Percentiles rank a stretch among this genome's conserved stretches.
Evolutionary conservation across 2,329 filamentous ascomycete genomes (phyloP).

Genomic region (Diplocarpon rosae): DNA sequence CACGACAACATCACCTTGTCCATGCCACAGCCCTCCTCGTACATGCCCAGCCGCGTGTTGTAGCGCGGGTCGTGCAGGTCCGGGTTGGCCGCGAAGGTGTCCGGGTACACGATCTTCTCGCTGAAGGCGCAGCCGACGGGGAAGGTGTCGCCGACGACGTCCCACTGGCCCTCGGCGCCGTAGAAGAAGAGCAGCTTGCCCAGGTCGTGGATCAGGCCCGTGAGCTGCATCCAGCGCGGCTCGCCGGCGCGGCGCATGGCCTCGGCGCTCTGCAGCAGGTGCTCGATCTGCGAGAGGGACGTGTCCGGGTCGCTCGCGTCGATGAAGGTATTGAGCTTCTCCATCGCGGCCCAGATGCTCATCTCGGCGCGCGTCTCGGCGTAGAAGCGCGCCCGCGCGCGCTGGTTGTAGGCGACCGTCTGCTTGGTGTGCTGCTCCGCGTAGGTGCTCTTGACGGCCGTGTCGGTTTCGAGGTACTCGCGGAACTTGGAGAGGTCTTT

Average conservation of each 20-base stretch:
- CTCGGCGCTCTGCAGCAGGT: slow-evolving; percentile 79
- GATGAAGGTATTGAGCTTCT: slow-evolving; percentile 83
- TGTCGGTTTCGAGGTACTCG: slow-evolving; percentile 73
- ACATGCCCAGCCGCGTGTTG: slow-evolving; percentile 68
- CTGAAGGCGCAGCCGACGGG: slow-evolving; percentile 69
- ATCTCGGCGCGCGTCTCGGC: slow-evolving; percentile 55
- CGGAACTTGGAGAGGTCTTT: slow-evolving; percentile 77
- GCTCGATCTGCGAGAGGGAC: slow-evolving; percentile 76
- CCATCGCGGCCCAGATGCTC: slow-evolving; percentile 85
- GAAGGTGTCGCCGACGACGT: slow-evolving; percentile 82
- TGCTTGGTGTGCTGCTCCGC: slow-evolving; percentile 59
- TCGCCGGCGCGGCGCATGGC: slow-evolving; percentile 79
- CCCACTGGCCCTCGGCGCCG: slow-evolving; percentile 81
- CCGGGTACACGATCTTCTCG: slow-evolving; percentile 67
- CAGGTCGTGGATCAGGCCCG: slow-evolving; percentile 67
- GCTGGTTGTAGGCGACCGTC: slow-evolving; percentile 75
- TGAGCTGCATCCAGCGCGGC: slow-evolving; percentile 72
- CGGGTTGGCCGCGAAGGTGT: slow-evolving; percentile 67
- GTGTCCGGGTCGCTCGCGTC: slow-evolving; percentile 90
- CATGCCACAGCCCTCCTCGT: slow-evolving; percentile 65
- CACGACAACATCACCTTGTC: slow-evolving; percentile 85
- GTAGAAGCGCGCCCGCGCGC: slow-evolving; percentile 62
- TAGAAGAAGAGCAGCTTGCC: slow-evolving; percentile 75
- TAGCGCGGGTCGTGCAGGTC: slow-evolving; percentile 63
- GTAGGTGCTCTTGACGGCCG: slow-evolving; percentile 82